Conservation (phyloP, 148 eudicot genomes). For the Vaccinium macrocarpon region DNA sequence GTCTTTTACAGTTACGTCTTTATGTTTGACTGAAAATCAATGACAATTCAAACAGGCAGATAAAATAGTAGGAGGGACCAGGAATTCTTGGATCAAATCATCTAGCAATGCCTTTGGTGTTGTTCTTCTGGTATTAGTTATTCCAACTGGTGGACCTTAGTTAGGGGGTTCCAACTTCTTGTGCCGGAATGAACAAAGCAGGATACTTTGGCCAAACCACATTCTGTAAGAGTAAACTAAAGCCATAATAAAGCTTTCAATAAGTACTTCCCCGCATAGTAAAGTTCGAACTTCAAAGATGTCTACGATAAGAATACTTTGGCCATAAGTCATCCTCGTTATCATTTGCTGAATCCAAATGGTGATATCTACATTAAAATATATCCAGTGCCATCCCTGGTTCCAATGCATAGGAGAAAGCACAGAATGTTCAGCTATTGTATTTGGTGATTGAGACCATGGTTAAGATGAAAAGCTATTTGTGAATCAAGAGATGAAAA, state of each 20-base stretch:
- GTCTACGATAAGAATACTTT: not conserved
- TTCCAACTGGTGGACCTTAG: conserved; percentile 1
- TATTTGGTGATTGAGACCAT: not conserved
- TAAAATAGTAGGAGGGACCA: not conserved
- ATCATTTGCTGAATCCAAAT: not conserved
- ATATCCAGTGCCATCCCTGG: not conserved
- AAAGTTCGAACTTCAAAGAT: not conserved
- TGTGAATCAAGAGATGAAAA: not conserved
- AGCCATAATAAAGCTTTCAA: not conserved
- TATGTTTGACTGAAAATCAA: not conserved
- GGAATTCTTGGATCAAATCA: too few species aligned
- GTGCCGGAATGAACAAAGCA: not conserved
- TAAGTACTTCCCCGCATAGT: not conserved
- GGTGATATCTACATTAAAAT: not conserved
- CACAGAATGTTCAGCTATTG: not conserved
- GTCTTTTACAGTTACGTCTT: not conserved
- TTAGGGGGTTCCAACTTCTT: conserved; percentile 1
- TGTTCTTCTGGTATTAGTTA: not conserved
- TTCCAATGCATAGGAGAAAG: not conserved
- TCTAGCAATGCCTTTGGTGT: too few species aligned
- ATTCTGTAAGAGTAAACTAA: not conserved
- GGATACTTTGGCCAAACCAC: not conserved
- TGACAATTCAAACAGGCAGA: not conserved
- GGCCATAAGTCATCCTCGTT: not conserved
- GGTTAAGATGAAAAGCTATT: not conserved